Percentiles rank a stretch among this genome's conserved stretches.
Evolutionary conservation across 192 early-diverging fungal species (phyloP).

Genomic region (Coemansia biformis): DNA sequence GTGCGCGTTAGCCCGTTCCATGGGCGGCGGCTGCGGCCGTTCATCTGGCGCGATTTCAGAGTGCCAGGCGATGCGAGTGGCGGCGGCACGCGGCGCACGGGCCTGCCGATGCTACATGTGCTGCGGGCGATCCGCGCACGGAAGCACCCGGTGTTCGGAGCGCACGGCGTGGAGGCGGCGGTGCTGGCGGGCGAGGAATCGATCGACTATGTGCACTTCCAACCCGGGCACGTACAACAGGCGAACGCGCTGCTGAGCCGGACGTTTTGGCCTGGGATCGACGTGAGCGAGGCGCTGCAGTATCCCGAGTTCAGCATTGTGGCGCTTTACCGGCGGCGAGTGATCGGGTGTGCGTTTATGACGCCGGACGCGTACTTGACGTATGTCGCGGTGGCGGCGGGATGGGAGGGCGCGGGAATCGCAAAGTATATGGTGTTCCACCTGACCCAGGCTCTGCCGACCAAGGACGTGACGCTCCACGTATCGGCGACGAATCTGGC

Average conservation of each 20-base stretch:
- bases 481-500: slow-evolving; percentile 89
- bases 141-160: slow-evolving; percentile 27
- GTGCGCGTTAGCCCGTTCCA: slow-evolving; percentile 64
- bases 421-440: slow-evolving; percentile 81
- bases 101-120: slow-evolving; percentile 19
- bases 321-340: slow-evolving; percentile 69
- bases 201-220: slow-evolving; percentile 80
- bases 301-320: slow-evolving; percentile 83
- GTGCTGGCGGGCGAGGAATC: slow-evolving; percentile 24
- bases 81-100: slow-evolving; percentile 43
- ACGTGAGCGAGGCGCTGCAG: slow-evolving; percentile 74
- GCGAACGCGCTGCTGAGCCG: slow-evolving; percentile 71
- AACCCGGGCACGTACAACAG: slow-evolving; percentile 59
- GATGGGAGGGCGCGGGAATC: slow-evolving; percentile 82
- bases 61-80: slow-evolving; percentile 6
- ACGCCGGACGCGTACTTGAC: slow-evolving; percentile 88
- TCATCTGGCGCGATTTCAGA: slow-evolving; percentile 70
- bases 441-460: slow-evolving; percentile 65
- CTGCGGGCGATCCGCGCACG: slow-evolving; percentile 31
- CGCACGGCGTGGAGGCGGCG: slow-evolving; percentile 6
- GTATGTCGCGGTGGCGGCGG: slow-evolving; percentile 76
- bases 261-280: slow-evolving; percentile 87
- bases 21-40: slow-evolving; percentile 70
- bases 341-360: slow-evolving; percentile 88
- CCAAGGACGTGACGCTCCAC: slow-evolving; percentile 85